Conservation (phyloP, 2,329 filamentous ascomycete species). For the Pseudopyricularia cyperi region DNA sequence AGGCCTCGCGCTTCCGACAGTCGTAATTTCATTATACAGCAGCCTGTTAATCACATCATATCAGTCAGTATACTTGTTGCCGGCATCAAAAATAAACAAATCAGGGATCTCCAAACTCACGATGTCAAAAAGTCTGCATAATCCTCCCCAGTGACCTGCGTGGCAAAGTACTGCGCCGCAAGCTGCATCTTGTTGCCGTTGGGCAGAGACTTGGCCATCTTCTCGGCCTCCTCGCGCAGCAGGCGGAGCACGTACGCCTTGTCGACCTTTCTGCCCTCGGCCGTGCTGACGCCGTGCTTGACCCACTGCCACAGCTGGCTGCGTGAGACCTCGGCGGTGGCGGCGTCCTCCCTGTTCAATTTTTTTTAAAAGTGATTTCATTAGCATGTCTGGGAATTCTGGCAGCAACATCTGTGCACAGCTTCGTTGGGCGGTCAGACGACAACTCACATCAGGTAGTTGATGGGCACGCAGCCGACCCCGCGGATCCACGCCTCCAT, state of each 20-base stretch:
- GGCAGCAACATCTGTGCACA: neutral
- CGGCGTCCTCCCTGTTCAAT: constrained; percentile 84
- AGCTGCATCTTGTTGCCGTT: constrained; percentile 87
- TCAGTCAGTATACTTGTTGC: neutral
- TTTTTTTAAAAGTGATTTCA: constrained; percentile 5
- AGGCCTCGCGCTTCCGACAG: constrained; percentile 46
- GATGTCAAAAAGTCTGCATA: constrained; percentile 91
- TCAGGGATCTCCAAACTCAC: constrained; percentile 37
- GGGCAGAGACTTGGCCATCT: constrained; percentile 59
- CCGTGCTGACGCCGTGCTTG: constrained; percentile 57
- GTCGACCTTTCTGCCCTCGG: constrained; percentile 84
- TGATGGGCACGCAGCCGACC: constrained; percentile 92
- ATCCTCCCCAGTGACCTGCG: constrained; percentile 91
- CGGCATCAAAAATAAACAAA: neutral
- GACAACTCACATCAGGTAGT: constrained; percentile 67
- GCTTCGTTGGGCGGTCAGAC: neutral
- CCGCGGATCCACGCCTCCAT: constrained; percentile 98
- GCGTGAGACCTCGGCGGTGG: constrained; percentile 89
- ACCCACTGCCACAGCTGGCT: constrained; percentile 97
- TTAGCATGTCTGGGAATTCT: too few relatives aligned
- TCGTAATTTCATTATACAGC: constrained; percentile 79
- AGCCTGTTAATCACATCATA: constrained; percentile 37
- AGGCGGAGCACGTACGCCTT: constrained; percentile 82
- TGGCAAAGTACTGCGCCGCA: constrained; percentile 83
- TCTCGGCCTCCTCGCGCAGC: constrained; percentile 72